Evolutionary conservation across 768 basidiomycete species (phyloP).

Genomic region (Suillus bovinus): DNA sequence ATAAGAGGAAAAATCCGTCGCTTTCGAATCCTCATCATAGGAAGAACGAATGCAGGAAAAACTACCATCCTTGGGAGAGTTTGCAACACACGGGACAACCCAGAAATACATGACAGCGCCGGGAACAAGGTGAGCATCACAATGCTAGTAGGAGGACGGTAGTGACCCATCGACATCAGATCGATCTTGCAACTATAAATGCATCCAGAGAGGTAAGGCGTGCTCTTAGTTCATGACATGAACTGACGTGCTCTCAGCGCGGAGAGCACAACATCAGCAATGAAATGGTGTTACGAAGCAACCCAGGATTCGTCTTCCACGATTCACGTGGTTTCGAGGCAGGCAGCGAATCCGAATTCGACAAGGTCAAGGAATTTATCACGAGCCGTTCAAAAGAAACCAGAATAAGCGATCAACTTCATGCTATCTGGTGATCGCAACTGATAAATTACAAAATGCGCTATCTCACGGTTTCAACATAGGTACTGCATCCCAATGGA

Average conservation of each 20-base stretch:
- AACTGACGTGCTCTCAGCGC: constrained; percentile 1
- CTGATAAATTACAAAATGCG: not conserved
- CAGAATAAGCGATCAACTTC: constrained; percentile 28
- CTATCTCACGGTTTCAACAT: not conserved
- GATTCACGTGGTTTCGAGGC: not conserved
- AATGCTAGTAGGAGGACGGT: not conserved
- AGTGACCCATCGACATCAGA: constrained; percentile 1
- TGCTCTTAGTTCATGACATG: not conserved
- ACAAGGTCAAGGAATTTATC: not conserved
- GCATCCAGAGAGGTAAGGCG: constrained; percentile 1
- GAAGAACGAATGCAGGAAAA: constrained; percentile 42
- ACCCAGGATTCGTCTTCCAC: not conserved
- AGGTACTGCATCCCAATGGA: constrained; percentile 42
- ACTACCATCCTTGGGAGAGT: constrained; percentile 41
- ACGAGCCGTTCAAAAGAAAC: not conserved
- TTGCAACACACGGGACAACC: constrained; percentile 36
- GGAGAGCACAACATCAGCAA: constrained; percentile 15
- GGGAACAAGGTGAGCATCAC: constrained; percentile 19
- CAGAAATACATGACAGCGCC: constrained; percentile 24
- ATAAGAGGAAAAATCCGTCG: constrained; percentile 13
- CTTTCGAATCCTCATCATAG: constrained; percentile 43
- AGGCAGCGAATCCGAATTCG: not conserved
- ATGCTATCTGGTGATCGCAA: constrained; percentile 41
- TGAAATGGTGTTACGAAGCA: not conserved
- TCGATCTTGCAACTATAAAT: not conserved